Evolutionary conservation across 257 asterid genomes (phyloP), one percentile per base, ranked within the genome.

Genomic region (Salvia hispanica): DNA sequence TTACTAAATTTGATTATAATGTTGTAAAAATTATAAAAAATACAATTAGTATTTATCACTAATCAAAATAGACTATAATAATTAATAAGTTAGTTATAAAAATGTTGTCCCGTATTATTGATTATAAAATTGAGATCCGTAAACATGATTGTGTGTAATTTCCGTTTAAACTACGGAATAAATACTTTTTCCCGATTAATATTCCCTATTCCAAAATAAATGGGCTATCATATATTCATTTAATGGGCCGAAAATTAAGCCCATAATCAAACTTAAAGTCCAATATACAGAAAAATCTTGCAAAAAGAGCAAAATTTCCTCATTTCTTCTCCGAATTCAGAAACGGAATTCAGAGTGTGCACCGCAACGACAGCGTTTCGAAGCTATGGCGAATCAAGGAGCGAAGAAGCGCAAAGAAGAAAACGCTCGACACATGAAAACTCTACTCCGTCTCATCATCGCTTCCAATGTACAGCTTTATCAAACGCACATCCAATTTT

Each of bases 351-450:
- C 16, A 14, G 57, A 39, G 39, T 14, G 44, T 13, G 31, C 70
- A 44, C 71, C 16, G 5, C 46, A 25, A 75, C 78, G 75, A 53
- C 71, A 34, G 12, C 71, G 76, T 72, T 50, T 65, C 39, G n/a
- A 13, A 40, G 81, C 69, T 8, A 93, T 93, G 98, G 98, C 97
- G 69, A 90, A 93, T 76, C 97, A 93, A 80, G 98, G 98, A 40
- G 98, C 98, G 40, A 93, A 93, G 86, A 93, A 93, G 69, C 95
- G 99, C 14, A 93, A 76, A 58, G 99, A 93, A 64, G 97, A 86
- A 70, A 93, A 93, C 71, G 61, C 74, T 36, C 97, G 97, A 59
- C 99, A 85, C 78, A 84, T 90, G 88, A 78, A 74, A 78, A 88
- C 77, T 43, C 92, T 93, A 25, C 77, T 82, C 62, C 87, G 85